Base-by-base conservation (phyloP, 805 yeast species). In the Pichia membranifaciens region DNA sequence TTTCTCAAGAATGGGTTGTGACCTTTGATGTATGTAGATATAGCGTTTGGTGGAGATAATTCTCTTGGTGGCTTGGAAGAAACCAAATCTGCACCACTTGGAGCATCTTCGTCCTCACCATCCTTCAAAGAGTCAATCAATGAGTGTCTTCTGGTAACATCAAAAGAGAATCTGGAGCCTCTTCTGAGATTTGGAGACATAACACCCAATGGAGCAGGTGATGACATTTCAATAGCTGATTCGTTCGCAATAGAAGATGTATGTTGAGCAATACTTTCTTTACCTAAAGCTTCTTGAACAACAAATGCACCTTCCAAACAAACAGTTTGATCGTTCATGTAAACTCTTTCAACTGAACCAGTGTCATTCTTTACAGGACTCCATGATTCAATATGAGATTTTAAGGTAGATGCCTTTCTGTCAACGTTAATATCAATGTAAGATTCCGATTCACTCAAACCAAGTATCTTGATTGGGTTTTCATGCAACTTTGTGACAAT, bases 1-100 rank as follows among this genome's bases (percentile, higher is more conserved):
- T 82, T 84, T 64, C 96, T 81, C 67, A 89, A 75, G 79, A 91
- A 93, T 55, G 96, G 89, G 69, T 91, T 91, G 72, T 86, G 81
- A 57, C 76, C 70, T 64, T 95, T 82, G 63, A 93, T 81, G 68
- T 81, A 79, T 51, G 82, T 79, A 54, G 80, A 75, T 58, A 93
- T 76, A 29, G 93, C 90, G 60, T 90, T 82, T 56, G 90, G 84
- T 52, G 87, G 87, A 36, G 82, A 73, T 52, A 85, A 70, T 59
- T 82, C 84, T 52, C 81, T 76, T 58, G 89, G 84, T 43, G 80
- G 80, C 57, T 85, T 87, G 60, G 80, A 82, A 5, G 83, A 78
- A 64, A 86, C 88, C 61, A 85, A 73, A 58, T 81, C 84, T 45
- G 85, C 76, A 47, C 87, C 85, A 56, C 79, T 59, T 45, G 63